Percentiles rank a stretch among this genome's conserved stretches.
Evolutionary conservation across 805 yeast genomes (phyloP).

Genomic region (Candida namnaoensis): DNA sequence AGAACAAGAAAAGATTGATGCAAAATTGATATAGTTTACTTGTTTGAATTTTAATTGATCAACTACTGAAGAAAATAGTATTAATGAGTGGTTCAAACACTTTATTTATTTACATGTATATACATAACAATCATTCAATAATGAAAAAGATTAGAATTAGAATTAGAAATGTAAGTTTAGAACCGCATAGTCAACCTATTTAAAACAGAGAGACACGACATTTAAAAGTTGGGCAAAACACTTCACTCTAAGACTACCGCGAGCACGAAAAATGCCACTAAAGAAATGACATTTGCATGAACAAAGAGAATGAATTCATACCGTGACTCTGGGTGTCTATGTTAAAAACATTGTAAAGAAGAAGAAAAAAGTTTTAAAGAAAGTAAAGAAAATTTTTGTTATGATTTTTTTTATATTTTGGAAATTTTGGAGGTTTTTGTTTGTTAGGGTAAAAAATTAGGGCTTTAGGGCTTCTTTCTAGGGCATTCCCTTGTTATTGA

Average conservation of each 20-base stretch:
- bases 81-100: too few relatives aligned
- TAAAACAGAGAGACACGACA: slow-evolving; percentile 25
- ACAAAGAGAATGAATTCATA: slow-evolving; percentile 23
- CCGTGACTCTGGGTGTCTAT: slow-evolving; percentile 76
- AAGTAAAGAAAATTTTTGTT: neutral
- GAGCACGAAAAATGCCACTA: slow-evolving; percentile 60
- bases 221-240: slow-evolving; percentile 44
- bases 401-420: slow-evolving; percentile 1
- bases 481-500: too few relatives aligned
- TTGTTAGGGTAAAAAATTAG: too few relatives aligned
- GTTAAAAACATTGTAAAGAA: slow-evolving; percentile 19
- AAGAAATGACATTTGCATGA: slow-evolving; percentile 16
- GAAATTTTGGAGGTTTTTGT: too few relatives aligned
- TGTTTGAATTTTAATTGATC: neutral
- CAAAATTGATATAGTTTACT: slow-evolving; percentile 28
- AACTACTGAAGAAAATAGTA: neutral
- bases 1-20: slow-evolving; percentile 47
- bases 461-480: too few relatives aligned
- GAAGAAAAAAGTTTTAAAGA: slow-evolving; percentile 2
- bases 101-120: too few relatives aligned
- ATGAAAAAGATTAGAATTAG: neutral
- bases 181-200: slow-evolving; percentile 58
- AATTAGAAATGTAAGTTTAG: slow-evolving; percentile 48
- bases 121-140: too few relatives aligned
- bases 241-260: slow-evolving; percentile 81